These are phyloP conservation scores for Thelonectria rubi DNA, from an alignment of 2,329 filamentous ascomycete species.

Conservation along the genomic window DNA sequence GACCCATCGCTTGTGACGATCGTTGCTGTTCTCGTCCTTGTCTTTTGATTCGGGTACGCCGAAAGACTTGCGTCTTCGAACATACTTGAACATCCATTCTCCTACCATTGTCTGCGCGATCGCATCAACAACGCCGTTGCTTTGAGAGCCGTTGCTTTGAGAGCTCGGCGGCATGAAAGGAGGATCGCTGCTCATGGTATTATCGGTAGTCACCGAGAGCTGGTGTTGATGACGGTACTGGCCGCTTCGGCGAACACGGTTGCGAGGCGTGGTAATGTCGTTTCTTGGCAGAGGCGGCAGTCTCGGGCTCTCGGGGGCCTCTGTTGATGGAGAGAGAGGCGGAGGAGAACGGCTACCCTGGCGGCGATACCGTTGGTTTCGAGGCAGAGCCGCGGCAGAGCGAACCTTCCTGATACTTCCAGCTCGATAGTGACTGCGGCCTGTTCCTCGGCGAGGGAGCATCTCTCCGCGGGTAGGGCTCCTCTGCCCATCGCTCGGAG, in stretches of 20 bases:
- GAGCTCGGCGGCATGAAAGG: slow-evolving; percentile 62
- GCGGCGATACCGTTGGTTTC: slow-evolving; percentile 59
- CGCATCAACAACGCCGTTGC: slow-evolving; percentile 88
- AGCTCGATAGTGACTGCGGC: slow-evolving; percentile 60
- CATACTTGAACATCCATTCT: slow-evolving; percentile 96
- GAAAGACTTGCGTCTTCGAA: slow-evolving; percentile 88
- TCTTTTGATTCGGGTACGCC: slow-evolving; percentile 75
- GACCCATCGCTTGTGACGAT: slow-evolving; percentile 95
- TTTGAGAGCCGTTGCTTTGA: slow-evolving; percentile 75
- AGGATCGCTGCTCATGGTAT: slow-evolving; percentile 55
- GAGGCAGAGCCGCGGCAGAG: slow-evolving; percentile 79
- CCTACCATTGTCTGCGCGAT: slow-evolving; percentile 99
- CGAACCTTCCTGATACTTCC: slow-evolving; percentile 83
- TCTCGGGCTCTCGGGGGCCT: slow-evolving; percentile 73
- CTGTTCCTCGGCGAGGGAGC: slow-evolving; percentile 62
- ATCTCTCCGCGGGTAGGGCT: slow-evolving; percentile 75
- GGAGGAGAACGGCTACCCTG: slow-evolving; percentile 69
- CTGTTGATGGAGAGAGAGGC: slow-evolving; percentile 73
- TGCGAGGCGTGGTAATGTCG: slow-evolving; percentile 71
- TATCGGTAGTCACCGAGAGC: slow-evolving; percentile 67
- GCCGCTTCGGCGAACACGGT: slow-evolving; percentile 51
- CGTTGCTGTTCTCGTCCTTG: slow-evolving; percentile 75
- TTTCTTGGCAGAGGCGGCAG: slow-evolving; percentile 79
- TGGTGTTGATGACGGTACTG: slow-evolving; percentile 64
- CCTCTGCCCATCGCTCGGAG: slow-evolving; percentile 74